These are phyloP conservation scores for Ceriops zippeliana DNA, from an alignment of 345 rosid species.

Conservation along the genomic window DNA sequence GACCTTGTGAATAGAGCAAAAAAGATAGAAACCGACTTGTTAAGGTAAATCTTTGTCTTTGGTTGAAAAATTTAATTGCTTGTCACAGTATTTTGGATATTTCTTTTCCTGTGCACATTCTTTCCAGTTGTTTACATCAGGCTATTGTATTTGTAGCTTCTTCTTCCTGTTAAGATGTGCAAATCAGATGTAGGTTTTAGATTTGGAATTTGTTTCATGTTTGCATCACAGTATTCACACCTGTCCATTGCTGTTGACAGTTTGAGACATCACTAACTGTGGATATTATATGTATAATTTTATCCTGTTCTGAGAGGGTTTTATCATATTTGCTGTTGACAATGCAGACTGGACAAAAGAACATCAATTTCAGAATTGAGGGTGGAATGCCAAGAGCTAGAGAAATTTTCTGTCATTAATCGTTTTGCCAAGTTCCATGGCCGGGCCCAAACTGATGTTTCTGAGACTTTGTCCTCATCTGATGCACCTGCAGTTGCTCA, in stretches of 20 bases:
- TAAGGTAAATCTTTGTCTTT: slow-evolving; percentile 40
- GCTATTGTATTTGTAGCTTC: neutral
- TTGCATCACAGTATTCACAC: no score
- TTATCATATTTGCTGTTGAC: slow-evolving; percentile 8
- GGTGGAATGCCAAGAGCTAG: slow-evolving; percentile 79
- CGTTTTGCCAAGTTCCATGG: slow-evolving; percentile 91
- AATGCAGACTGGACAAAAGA: slow-evolving; percentile 70
- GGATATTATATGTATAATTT: neutral
- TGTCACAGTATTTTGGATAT: neutral
- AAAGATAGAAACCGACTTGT: slow-evolving; percentile 56
- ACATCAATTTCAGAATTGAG: slow-evolving; percentile 59
- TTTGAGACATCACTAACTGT: no score
- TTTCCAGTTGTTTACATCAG: neutral
- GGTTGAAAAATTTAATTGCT: neutral
- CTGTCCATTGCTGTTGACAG: neutral
- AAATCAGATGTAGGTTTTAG: neutral
- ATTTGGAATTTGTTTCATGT: neutral
- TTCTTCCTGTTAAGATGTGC: neutral
- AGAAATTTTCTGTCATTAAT: slow-evolving; percentile 73
- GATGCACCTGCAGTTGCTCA: slow-evolving; percentile 37
- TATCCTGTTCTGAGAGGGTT: neutral
- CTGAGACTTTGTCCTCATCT: slow-evolving; percentile 44
- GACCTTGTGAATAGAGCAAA: slow-evolving; percentile 47
- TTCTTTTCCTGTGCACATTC: neutral
- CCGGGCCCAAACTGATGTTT: slow-evolving; percentile 48